Evolutionary conservation across 2,329 filamentous ascomycete genomes (phyloP).

Genomic region (Aureobasidium zeae): DNA sequence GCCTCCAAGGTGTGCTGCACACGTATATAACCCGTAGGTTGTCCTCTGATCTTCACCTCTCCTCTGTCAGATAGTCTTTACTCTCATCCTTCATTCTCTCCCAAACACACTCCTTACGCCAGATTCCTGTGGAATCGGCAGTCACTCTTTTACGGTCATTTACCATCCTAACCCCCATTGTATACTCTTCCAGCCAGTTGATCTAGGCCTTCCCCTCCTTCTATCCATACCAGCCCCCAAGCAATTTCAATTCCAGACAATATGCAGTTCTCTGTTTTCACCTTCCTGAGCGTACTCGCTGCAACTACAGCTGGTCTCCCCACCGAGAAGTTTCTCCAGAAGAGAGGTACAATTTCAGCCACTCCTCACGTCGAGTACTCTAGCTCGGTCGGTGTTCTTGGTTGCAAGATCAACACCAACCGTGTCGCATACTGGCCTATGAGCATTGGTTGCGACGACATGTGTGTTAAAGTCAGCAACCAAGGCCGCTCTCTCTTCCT

Average conservation of each 20-base stretch:
- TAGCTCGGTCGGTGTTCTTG: slow-evolving; percentile 49
- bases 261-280: slow-evolving; percentile 18
- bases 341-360: slow-evolving; percentile 21
- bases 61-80: slow-evolving; percentile 9
- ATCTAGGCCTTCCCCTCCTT: slow-evolving; percentile 11
- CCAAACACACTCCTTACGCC: slow-evolving; percentile 8
- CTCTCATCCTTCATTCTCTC: slow-evolving; percentile 5
- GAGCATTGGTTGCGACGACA: slow-evolving; percentile 44
- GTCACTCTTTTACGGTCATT: slow-evolving; percentile 8
- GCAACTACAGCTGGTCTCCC: slow-evolving; percentile 18
- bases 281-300: slow-evolving; percentile 19
- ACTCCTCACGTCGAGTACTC: slow-evolving; percentile 51
- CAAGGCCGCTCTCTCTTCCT: slow-evolving; percentile 45
- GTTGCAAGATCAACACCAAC: slow-evolving; percentile 53
- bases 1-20: background rate
- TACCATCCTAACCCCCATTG: slow-evolving; percentile 8
- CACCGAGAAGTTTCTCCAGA: slow-evolving; percentile 14
- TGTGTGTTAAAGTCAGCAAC: slow-evolving; percentile 46
- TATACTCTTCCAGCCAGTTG: slow-evolving; percentile 13
- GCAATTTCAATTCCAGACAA: slow-evolving; percentile 8
- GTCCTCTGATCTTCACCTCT: background rate
- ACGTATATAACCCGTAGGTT: slow-evolving; percentile 11
- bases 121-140: slow-evolving; percentile 15
- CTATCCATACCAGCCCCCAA: slow-evolving; percentile 5
- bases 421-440: slow-evolving; percentile 53